These are phyloP conservation scores for Pedinophyceae sp. DNA, from an alignment of 139 green algal species.

Conservation along the genomic window DNA sequence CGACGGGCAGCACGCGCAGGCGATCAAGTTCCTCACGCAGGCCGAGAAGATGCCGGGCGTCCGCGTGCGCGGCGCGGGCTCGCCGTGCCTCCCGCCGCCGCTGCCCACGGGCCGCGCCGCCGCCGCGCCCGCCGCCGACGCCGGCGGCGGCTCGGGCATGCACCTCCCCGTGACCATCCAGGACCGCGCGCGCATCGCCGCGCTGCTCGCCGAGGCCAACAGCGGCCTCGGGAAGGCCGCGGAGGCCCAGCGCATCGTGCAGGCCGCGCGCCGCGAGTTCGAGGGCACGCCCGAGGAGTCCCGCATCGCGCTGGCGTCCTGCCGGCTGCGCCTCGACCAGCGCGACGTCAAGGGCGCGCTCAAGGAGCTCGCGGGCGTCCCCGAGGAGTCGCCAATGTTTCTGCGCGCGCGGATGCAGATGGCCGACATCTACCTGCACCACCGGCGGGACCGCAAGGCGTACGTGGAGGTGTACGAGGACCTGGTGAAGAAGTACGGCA, in stretches of 20 bases:
- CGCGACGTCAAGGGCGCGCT: slow-evolving; percentile 42
- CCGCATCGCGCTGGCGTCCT: slow-evolving; percentile 43
- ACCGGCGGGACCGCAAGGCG: slow-evolving; percentile 34
- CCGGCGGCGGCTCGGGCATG: too few relatives aligned
- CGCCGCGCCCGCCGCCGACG: too few relatives aligned
- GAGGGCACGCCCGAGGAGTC: slow-evolving; percentile 7
- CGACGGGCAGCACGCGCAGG: not conserved
- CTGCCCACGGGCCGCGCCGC: too few relatives aligned
- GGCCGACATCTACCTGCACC: slow-evolving; percentile 49
- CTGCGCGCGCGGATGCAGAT: slow-evolving; percentile 36
- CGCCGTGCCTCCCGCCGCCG: too few relatives aligned
- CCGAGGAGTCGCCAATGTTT: slow-evolving; percentile 27
- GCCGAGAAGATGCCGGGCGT: not conserved
- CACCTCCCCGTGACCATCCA: too few relatives aligned
- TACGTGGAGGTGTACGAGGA: slow-evolving; percentile 48
- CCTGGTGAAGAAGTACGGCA: slow-evolving; percentile 24
- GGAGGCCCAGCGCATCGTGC: too few relatives aligned
- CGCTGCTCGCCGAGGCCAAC: too few relatives aligned
- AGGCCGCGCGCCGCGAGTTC: too few relatives aligned
- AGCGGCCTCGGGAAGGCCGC: too few relatives aligned
- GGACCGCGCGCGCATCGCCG: too few relatives aligned
- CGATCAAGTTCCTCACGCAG: not conserved
- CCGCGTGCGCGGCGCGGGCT: too few relatives aligned
- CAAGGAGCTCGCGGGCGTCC: slow-evolving; percentile 4
- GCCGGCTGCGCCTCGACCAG: slow-evolving; percentile 32